Conservation (phyloP, 2,329 filamentous ascomycete genomes). For the Aspergillus neoniger region DNA sequence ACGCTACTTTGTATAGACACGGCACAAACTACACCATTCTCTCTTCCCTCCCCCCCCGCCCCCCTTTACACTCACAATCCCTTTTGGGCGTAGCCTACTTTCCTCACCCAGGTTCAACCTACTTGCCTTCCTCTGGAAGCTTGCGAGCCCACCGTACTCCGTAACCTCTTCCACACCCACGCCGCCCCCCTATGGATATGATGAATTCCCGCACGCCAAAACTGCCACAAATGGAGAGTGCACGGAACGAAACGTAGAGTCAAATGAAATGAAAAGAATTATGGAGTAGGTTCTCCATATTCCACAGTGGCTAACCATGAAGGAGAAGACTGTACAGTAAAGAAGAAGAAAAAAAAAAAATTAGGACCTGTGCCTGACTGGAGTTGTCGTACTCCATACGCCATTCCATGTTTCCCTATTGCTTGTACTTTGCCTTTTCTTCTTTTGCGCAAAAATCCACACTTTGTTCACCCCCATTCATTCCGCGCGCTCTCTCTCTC, state of each 20-base stretch:
- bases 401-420: conserved; percentile 1
- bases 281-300: conserved; percentile 1
- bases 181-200: conserved; percentile 1
- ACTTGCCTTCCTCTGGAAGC: background rate
- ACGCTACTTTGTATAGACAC: conserved; percentile 23
- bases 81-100: conserved; percentile 6
- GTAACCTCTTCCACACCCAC: background rate
- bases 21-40: conserved; percentile 20
- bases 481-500: background rate
- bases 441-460: conserved; percentile 4
- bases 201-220: conserved; percentile 6
- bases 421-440: conserved; percentile 15
- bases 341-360: background rate
- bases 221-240: conserved; percentile 6
- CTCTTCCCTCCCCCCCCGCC: conserved; percentile 11
- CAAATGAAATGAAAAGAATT: background rate
- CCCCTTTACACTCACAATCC: conserved; percentile 6
- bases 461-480: background rate
- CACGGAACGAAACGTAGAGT: background rate
- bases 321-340: too few relatives aligned
- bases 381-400: background rate
- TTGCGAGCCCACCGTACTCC: background rate
- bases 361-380: conserved; percentile 4
- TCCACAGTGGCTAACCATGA: conserved; percentile 6
- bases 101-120: background rate